A percentile compares a stretch with the other conserved stretches of the same genome.
Conservation (phyloP, 106 monocot genomes). For the Dendrobium chrysotoxum region DNA sequence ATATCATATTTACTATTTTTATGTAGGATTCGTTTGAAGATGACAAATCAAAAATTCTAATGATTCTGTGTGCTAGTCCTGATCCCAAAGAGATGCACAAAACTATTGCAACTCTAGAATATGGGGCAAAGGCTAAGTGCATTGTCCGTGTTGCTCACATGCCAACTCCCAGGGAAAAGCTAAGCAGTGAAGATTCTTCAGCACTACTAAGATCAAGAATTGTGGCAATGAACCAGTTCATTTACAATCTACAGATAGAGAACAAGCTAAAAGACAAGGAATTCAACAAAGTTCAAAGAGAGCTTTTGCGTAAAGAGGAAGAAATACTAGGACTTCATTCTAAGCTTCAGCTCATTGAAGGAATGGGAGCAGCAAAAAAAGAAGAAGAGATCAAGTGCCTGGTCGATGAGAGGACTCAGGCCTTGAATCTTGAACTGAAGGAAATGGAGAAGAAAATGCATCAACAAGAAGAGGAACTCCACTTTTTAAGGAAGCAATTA, state of each 20-base stretch:
- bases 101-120: constrained; percentile 89
- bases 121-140: constrained; percentile 98
- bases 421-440: constrained; percentile 34
- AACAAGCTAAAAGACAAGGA: constrained; percentile 73
- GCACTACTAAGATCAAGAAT: constrained; percentile 54
- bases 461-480: constrained; percentile 59
- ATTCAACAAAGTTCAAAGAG: constrained; percentile 42
- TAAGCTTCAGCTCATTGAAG: constrained; percentile 44
- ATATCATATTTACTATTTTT: neutral
- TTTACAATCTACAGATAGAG: constrained; percentile 73
- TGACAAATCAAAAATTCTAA: constrained; percentile 89
- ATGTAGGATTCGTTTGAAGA: constrained; percentile 93
- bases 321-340: constrained; percentile 35
- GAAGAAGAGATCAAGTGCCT: constrained; percentile 54
- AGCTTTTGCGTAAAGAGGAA: constrained; percentile 56
- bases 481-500: constrained; percentile 28
- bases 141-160: constrained; percentile 81
- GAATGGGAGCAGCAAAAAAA: constrained; percentile 15
- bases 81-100: constrained; percentile 89
- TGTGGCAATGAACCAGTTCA: constrained; percentile 89
- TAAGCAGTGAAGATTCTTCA: constrained; percentile 37
- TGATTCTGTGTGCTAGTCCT: constrained; percentile 97
- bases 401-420: constrained; percentile 44
- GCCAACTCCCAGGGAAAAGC: constrained; percentile 51
- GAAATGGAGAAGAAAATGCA: constrained; percentile 66